phyloP scores from a whole-genome alignment of 2,329 filamentous ascomycete species.

The Blastomyces gilchristii region DNA sequence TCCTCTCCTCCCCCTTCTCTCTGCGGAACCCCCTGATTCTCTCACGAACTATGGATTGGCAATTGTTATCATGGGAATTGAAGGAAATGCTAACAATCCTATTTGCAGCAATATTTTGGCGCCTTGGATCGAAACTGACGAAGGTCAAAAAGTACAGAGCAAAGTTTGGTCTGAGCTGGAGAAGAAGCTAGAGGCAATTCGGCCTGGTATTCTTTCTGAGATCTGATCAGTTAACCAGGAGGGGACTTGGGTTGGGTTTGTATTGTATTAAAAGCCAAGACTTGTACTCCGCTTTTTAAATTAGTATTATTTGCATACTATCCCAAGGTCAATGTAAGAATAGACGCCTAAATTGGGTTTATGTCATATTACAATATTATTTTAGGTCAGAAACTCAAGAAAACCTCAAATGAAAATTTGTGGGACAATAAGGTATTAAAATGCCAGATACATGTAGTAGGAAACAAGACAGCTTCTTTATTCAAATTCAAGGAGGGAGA shows the following conservation, averaged over 20 bases:
- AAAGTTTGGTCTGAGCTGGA: slow-evolving; percentile 13
- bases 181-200: slow-evolving; percentile 12
- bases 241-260: neutral
- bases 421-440: neutral
- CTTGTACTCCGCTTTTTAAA: neutral
- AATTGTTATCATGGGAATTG: neutral
- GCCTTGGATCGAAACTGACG: slow-evolving; percentile 7
- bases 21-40: neutral
- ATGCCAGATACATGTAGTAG: neutral
- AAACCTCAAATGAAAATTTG: neutral
- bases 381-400: neutral
- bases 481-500: neutral
- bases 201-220: slow-evolving; percentile 4
- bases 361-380: neutral
- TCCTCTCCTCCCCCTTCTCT: neutral
- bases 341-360: neutral
- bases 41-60: neutral
- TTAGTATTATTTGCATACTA: neutral
- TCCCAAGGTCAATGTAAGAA: neutral
- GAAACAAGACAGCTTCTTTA: neutral
- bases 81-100: neutral
- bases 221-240: neutral
- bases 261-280: neutral
- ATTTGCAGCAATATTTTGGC: slow-evolving; percentile 4
- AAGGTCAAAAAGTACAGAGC: slow-evolving; percentile 10